phyloP scores from a whole-genome alignment of 257 asterid genomes.

The Voacanga thouarsii region DNA sequence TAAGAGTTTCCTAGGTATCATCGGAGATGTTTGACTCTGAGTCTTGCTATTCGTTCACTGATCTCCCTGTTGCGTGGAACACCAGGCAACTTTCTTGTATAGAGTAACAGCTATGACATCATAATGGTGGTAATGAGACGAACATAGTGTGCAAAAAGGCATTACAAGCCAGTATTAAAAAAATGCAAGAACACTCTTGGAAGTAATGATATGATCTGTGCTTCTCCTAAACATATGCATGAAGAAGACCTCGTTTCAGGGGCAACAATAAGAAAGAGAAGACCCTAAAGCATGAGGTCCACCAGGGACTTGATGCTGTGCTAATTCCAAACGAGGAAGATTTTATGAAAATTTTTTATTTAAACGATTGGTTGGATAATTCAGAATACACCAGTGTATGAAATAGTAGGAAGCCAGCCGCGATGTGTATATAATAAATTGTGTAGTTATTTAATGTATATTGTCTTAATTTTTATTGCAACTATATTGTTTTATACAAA shows the following conservation, averaged over 20 bases:
- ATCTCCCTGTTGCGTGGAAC: not conserved
- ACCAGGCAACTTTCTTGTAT: not conserved
- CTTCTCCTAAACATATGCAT: not conserved
- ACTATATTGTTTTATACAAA: too few species aligned
- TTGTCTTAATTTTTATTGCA: too few species aligned
- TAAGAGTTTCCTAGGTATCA: not conserved
- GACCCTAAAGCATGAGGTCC: constrained; percentile 30
- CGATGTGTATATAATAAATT: too few species aligned
- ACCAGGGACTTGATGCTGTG: constrained; percentile 54
- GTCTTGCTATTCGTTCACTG: not conserved
- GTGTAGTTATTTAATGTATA: too few species aligned
- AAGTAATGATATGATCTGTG: not conserved
- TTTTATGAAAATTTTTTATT: not conserved
- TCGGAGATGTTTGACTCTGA: not conserved
- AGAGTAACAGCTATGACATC: not conserved
- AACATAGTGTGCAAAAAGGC: not conserved
- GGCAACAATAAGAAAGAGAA: not conserved
- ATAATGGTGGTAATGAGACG: not conserved
- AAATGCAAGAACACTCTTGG: not conserved
- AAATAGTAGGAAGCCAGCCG: too few species aligned
- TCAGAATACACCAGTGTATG: not conserved
- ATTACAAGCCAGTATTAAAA: not conserved
- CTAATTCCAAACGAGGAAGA: too few species aligned
- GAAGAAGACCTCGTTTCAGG: too few species aligned
- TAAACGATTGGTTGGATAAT: not conserved